A percentile compares a stretch with the other conserved stretches of the same genome.
Evolutionary conservation across 371 early-diverging fungal species (phyloP).

Genomic region (Circinella umbellata): DNA sequence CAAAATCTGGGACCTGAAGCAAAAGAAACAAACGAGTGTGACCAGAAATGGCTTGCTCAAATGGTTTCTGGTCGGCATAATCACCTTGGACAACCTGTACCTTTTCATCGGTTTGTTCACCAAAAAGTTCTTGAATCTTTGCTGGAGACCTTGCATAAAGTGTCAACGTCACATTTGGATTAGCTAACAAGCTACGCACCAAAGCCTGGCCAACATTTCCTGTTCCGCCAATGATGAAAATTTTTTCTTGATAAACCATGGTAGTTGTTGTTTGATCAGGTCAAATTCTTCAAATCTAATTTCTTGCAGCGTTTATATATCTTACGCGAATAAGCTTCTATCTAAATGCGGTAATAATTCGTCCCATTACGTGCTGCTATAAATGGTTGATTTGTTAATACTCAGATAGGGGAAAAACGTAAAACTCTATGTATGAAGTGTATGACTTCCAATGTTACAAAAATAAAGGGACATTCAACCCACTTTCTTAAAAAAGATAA

Average conservation of each 20-base stretch:
- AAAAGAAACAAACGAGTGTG: slow-evolving; percentile 37
- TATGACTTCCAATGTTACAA: too few relatives aligned
- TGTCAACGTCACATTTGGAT: background rate
- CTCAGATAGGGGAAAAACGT: too few relatives aligned
- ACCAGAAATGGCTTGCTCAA: slow-evolving; percentile 26
- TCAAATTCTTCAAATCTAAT: too few relatives aligned
- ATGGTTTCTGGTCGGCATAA: slow-evolving; percentile 19
- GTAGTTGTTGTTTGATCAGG: background rate
- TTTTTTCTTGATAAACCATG: slow-evolving; percentile 20
- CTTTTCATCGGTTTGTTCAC: background rate
- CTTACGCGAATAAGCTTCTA: too few relatives aligned
- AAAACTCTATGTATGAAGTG: too few relatives aligned
- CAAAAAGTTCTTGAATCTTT: slow-evolving; percentile 1
- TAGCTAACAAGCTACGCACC: slow-evolving; percentile 16
- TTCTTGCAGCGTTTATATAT: too few relatives aligned
- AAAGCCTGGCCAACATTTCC: slow-evolving; percentile 30
- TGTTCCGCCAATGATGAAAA: slow-evolving; percentile 38
- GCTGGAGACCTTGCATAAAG: slow-evolving; percentile 5
- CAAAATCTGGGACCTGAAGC: slow-evolving; percentile 4
- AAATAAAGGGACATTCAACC: too few relatives aligned
- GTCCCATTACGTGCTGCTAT: too few relatives aligned
- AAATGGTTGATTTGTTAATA: too few relatives aligned
- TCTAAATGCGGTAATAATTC: too few relatives aligned
- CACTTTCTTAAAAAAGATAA: too few relatives aligned
- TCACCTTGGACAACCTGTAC: slow-evolving; percentile 32